Conservation (phyloP, 495 filamentous ascomycete species). For the Cladorrhinum samala region DNA sequence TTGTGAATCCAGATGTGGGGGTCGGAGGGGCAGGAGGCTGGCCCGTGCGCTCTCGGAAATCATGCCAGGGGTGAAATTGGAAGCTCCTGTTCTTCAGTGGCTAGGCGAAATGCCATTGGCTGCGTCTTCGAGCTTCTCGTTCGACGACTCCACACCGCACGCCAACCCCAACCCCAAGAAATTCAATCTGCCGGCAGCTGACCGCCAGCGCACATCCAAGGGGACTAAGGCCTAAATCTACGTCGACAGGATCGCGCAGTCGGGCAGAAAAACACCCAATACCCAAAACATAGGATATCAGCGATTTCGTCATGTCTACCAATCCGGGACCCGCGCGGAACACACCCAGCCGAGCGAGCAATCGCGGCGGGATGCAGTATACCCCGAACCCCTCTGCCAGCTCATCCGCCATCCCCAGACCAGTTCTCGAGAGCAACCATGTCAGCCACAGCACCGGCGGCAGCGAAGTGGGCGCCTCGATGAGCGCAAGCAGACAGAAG, state of each 20-base stretch:
- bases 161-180: background rate
- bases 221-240: background rate
- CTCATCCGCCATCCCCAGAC: conserved; percentile 74
- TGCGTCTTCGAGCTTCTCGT: no score
- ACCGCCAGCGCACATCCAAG: background rate
- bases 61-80: background rate
- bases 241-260: no score
- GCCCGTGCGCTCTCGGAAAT: conserved; percentile 7
- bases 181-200: background rate
- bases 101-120: no score
- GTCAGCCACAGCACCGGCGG: conserved; percentile 36
- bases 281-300: no score
- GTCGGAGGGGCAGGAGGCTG: background rate
- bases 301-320: conserved; percentile 24
- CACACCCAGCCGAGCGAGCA: conserved; percentile 54
- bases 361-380: conserved; percentile 65
- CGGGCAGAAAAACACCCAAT: no score
- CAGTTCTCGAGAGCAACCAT: conserved; percentile 60
- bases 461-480: conserved; percentile 66
- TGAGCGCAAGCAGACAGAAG: conserved; percentile 85
- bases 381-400: conserved; percentile 49
- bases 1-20: background rate
- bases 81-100: conserved; percentile 12
- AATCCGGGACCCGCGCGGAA: conserved; percentile 47
- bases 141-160: background rate